Base-by-base conservation (phyloP, 1,284 basidiomycete genomes). In the Moesziomyces sp. region DNA sequence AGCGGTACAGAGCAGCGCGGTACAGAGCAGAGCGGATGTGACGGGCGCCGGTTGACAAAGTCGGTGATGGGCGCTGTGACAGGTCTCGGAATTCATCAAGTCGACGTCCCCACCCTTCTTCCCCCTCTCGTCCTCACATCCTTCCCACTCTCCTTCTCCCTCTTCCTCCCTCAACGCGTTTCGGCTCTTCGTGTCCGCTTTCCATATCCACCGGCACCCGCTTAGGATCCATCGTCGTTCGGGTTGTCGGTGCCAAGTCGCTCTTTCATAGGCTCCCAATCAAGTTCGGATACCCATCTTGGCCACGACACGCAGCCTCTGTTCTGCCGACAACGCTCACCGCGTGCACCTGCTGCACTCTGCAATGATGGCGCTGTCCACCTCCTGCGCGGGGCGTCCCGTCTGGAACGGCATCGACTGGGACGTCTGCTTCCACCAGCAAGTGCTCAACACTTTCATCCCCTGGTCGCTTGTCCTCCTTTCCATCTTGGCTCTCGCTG, bases 361-460 rank as follows among this genome's bases (percentile, higher is more conserved):
- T 13, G 21, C 48, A 28, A 48, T 3, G 2, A 67, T 73, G 70
- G 30, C 40, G 18, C 35, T 46, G 26, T 50, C 50, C 14, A 46
- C 11, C 21, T 58, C 54, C 52, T 73, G 70, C 28, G 59, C 52
- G 21, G 64, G 64, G 18, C 70, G 56, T 1, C 70, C 58, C 19
- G 52, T 74, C 19, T 73, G 67, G 67, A 52, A 68, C 42, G 66
- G 67, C 33, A 49, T 67, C 38, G 75, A 77, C 51, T 77, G 66
- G 67, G 60, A 69, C 44, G 50, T 44, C 16, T 77, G 75, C 58
- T 74, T 77, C 50, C 75, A 68, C 26, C 55, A 64, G 23, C 43
- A 62, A 2, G 58, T 72, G 28, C 58, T 78, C 62, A 78, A 78
- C 45, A 61, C 71, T 1, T 60, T 55, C 2, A 21, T 78, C 40